Evolutionary conservation across 495 filamentous ascomycete species (phyloP).

Genomic region (Lindgomyces ingoldianus): DNA sequence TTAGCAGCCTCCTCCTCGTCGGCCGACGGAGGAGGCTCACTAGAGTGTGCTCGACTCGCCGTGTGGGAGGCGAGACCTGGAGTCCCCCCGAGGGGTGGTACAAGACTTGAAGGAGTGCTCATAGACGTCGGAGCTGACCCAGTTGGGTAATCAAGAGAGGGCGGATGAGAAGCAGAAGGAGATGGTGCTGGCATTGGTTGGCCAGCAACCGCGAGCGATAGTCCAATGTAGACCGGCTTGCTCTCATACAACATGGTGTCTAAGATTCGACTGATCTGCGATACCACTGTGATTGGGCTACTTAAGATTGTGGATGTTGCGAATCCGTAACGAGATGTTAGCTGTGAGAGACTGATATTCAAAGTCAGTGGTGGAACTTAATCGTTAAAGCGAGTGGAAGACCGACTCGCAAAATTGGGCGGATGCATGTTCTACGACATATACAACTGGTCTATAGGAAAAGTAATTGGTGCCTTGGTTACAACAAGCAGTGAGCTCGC

Average conservation of each 20-base stretch:
- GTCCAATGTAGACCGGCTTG: conserved; percentile 20
- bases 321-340: neutral
- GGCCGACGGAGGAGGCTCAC: too few relatives aligned
- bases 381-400: neutral
- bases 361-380: neutral
- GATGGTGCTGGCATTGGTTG: conserved; percentile 13
- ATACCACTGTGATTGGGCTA: conserved; percentile 11
- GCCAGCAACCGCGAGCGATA: conserved; percentile 15
- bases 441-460: conserved; percentile 1
- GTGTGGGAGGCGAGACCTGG: too few relatives aligned
- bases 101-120: too few relatives aligned
- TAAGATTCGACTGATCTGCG: conserved; percentile 8
- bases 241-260: conserved; percentile 9
- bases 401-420: conserved; percentile 15
- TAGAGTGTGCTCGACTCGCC: too few relatives aligned
- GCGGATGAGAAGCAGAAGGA: too few relatives aligned
- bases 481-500: neutral
- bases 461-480: neutral
- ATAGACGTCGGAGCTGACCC: too few relatives aligned
- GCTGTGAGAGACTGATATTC: neutral
- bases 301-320: conserved; percentile 3
- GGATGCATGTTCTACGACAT: conserved; percentile 6
- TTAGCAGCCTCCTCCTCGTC: too few relatives aligned
- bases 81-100: too few relatives aligned
- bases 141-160: too few relatives aligned